A percentile compares a stretch with the other conserved stretches of the same genome.
These are phyloP conservation scores for Chlorella sp. DNA, from an alignment of 139 green algal species.

Conservation along the genomic window DNA sequence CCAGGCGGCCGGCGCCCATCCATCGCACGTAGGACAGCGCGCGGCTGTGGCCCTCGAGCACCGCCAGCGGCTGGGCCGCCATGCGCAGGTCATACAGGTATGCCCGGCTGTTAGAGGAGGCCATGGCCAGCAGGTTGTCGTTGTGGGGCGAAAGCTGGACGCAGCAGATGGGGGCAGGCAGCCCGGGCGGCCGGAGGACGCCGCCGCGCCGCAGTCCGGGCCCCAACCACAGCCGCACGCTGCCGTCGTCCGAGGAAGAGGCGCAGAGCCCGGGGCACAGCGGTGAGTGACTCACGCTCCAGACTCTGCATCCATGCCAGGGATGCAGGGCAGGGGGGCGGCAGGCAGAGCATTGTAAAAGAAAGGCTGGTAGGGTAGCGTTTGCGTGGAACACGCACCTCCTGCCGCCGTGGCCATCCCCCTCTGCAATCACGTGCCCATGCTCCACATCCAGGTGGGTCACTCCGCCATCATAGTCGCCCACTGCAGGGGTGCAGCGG, in stretches of 20 bases:
- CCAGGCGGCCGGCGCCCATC: conserved; percentile 55
- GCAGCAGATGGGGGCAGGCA: conserved; percentile 59
- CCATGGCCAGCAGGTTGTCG: conserved; percentile 75
- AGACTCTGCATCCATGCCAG: conserved; percentile 64
- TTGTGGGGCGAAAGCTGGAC: conserved; percentile 71
- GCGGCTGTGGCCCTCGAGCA: conserved; percentile 52
- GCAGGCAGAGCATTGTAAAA: not conserved
- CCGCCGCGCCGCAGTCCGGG: conserved; percentile 33
- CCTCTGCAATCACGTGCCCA: conserved; percentile 66
- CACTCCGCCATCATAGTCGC: conserved; percentile 81
- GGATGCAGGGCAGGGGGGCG: too few relatives aligned
- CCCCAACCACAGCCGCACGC: conserved; percentile 77
- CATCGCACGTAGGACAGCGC: conserved; percentile 90
- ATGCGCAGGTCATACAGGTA: conserved; percentile 81
- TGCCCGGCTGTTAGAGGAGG: conserved; percentile 64
- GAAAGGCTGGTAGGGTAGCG: not conserved
- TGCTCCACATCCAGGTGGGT: conserved; percentile 63
- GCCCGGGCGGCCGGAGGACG: conserved; percentile 31
- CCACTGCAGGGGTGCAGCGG: conserved; percentile 28
- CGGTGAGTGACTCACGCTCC: conserved; percentile 76
- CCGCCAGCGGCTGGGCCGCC: conserved; percentile 33
- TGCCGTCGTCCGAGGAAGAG: conserved; percentile 82
- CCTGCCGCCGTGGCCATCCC: conserved; percentile 60
- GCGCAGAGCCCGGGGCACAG: conserved; percentile 57
- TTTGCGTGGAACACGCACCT: conserved; percentile 55